Conservation (phyloP, 2,329 filamentous ascomycete genomes). For the Sclerotinia glacialis region DNA sequence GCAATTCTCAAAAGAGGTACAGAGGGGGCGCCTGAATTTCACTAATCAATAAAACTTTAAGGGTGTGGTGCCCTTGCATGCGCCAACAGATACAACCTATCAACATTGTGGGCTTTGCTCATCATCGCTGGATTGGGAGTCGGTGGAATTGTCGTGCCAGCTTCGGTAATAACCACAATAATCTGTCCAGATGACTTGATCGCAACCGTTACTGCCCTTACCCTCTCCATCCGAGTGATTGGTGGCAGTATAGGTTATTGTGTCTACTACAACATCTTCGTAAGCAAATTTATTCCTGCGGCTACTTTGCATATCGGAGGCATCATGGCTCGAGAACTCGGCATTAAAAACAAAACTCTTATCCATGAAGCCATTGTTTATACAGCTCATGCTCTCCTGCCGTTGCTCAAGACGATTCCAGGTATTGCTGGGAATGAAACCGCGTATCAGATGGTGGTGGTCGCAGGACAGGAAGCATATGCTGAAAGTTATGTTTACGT, state of each 20-base stretch:
- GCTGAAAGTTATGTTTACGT: conserved; percentile 22
- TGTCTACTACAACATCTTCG: conserved; percentile 54
- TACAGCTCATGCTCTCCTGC: conserved; percentile 36
- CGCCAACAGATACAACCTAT: conserved; percentile 51
- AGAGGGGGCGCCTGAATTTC: conserved; percentile 28
- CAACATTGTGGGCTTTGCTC: conserved; percentile 55
- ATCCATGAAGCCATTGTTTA: conserved; percentile 48
- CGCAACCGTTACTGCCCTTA: conserved; percentile 65
- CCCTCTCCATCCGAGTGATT: conserved; percentile 65
- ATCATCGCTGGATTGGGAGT: conserved; percentile 61
- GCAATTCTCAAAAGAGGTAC: not conserved
- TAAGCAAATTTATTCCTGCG: conserved; percentile 42
- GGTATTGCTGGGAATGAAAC: conserved; percentile 48
- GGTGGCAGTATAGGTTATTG: conserved; percentile 64
- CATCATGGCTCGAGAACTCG: conserved; percentile 38
- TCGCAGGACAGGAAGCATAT: conserved; percentile 45
- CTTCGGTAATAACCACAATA: conserved; percentile 65
- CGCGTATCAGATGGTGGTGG: conserved; percentile 50
- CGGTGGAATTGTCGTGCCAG: conserved; percentile 57
- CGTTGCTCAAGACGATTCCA: conserved; percentile 41
- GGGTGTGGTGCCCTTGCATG: conserved; percentile 50
- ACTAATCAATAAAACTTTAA: conserved; percentile 44
- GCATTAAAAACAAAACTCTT: conserved; percentile 45
- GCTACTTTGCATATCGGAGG: conserved; percentile 28
- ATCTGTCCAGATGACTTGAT: conserved; percentile 69